Conservation (phyloP, 805 yeast genomes). For the Wickerhamiella galacta region DNA sequence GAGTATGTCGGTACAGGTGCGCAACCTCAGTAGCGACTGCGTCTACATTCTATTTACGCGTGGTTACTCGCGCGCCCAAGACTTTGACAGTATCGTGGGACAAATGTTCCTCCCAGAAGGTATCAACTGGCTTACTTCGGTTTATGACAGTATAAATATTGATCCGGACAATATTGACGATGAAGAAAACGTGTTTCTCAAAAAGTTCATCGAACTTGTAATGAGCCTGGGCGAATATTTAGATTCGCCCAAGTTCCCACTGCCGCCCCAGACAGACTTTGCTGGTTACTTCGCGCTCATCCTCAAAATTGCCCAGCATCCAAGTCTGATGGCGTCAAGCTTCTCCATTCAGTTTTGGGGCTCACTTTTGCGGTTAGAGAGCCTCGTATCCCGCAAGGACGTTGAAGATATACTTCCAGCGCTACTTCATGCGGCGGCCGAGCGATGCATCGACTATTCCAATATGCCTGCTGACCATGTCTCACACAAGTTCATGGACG, state of each 20-base stretch:
- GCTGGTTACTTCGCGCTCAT: slow-evolving; percentile 57
- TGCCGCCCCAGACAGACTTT: slow-evolving; percentile 35
- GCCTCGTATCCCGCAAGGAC: slow-evolving; percentile 25
- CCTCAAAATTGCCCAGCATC: slow-evolving; percentile 63
- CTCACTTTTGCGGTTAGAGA: slow-evolving; percentile 67
- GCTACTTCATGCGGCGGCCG: slow-evolving; percentile 58
- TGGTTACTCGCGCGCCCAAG: slow-evolving; percentile 43
- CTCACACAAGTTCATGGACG: slow-evolving; percentile 50
- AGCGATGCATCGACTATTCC: slow-evolving; percentile 58
- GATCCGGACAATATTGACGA: slow-evolving; percentile 61
- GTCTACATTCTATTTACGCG: slow-evolving; percentile 78
- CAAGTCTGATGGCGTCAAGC: slow-evolving; percentile 79
- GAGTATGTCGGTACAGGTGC: slow-evolving; percentile 38
- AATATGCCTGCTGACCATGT: slow-evolving; percentile 48
- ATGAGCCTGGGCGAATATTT: slow-evolving; percentile 72
- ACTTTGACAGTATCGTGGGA: slow-evolving; percentile 65
- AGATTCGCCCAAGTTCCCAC: slow-evolving; percentile 22
- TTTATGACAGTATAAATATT: slow-evolving; percentile 37
- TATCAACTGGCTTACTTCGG: slow-evolving; percentile 46
- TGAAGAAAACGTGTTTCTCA: slow-evolving; percentile 58
- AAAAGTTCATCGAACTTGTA: slow-evolving; percentile 85
- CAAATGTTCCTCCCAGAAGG: slow-evolving; percentile 61
- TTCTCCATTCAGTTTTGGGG: slow-evolving; percentile 91
- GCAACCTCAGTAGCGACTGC: slow-evolving; percentile 78
- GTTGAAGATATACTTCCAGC: slow-evolving; percentile 45